Base-by-base conservation (phyloP, 768 basidiomycete genomes). In the Obba rivulosa region DNA sequence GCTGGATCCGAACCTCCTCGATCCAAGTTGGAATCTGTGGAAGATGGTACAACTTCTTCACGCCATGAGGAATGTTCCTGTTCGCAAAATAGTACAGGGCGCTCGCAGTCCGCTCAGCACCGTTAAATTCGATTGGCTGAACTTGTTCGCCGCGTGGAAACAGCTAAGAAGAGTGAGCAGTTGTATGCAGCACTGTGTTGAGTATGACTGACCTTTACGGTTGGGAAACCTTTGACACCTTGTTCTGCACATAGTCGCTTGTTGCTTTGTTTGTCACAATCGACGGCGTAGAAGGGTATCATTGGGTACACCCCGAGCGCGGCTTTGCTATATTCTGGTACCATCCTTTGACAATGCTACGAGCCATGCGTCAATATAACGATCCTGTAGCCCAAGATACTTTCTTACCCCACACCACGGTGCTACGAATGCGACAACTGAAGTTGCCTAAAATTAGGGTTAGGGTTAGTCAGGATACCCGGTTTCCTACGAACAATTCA, bases 161-260 rank as follows among this genome's bases (percentile, higher is more conserved):
- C 2, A 88, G 67, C 80, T 86, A 52, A 24, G 44, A 28, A 25
- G 41, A 5, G 25, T 49, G 42, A 40, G 44, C 23, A 24, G 21
- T n/a, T n/a, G n/a, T n/a, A n/a, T n/a, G n/a, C n/a, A 17, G 25
- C 4, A 31, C 3, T 36, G 17, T 43, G 20, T n/a, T 23, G n/a
- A 10, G 16, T 8, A 8, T n/a, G 34, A n/a, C 11, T 40, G 57
- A 85, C 82, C 72, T 97, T 97, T 64, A 97, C 73, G 2, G 93
- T 96, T 2, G 93, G 93, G 77, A 93, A 97, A 2, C 93, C 93
- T 67, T 93, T 74, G 18, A 96, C 79, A 13, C 81, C 83, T 72
- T 93, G 87, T 44, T 90, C 83, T 0, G 80, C 79, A 60, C 94
- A 97, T 7, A 97, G 67, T 9, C 71, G 75, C 65, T 86, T 92